Percentiles rank a stretch among this genome's conserved stretches.
These are phyloP conservation scores for Carex pumila DNA, from an alignment of 176 grass and related monocot genomes.

Conservation along the genomic window DNA sequence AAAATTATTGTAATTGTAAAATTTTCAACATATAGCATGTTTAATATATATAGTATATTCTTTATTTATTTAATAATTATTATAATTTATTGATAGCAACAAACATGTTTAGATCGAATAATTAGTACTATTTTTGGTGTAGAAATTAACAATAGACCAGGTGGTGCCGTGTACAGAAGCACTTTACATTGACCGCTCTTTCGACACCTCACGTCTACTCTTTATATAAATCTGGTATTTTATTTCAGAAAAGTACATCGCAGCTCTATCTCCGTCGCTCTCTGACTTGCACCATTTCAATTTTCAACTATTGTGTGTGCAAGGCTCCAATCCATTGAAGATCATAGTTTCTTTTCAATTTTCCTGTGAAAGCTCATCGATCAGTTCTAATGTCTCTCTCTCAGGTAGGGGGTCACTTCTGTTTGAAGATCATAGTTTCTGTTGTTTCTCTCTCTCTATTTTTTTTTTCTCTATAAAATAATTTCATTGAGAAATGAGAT, in stretches of 20 bases:
- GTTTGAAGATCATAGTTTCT: not conserved
- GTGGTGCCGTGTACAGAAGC: not conserved
- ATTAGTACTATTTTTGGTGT: not conserved
- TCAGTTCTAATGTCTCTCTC: conserved; percentile 30
- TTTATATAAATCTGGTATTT: not conserved
- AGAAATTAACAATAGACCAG: not conserved
- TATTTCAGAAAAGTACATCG: no score
- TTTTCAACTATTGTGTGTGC: not conserved
- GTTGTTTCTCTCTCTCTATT: not conserved
- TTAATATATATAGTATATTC: no score
- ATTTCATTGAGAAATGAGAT: conserved; percentile 5
- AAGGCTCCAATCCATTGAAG: not conserved
- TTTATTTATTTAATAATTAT: no score
- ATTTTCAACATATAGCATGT: not conserved
- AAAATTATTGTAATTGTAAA: not conserved
- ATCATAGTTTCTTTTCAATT: not conserved
- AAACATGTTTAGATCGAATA: not conserved
- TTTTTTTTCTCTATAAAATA: not conserved
- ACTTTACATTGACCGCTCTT: not conserved
- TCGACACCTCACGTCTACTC: not conserved
- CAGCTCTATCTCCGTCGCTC: not conserved
- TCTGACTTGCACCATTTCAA: conserved; percentile 7
- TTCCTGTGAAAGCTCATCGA: not conserved
- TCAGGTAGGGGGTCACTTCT: conserved; percentile 27
- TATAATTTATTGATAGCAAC: not conserved